phyloP scores from a whole-genome alignment of 2,329 filamentous ascomycete species.

The Colletotrichum sp. region DNA sequence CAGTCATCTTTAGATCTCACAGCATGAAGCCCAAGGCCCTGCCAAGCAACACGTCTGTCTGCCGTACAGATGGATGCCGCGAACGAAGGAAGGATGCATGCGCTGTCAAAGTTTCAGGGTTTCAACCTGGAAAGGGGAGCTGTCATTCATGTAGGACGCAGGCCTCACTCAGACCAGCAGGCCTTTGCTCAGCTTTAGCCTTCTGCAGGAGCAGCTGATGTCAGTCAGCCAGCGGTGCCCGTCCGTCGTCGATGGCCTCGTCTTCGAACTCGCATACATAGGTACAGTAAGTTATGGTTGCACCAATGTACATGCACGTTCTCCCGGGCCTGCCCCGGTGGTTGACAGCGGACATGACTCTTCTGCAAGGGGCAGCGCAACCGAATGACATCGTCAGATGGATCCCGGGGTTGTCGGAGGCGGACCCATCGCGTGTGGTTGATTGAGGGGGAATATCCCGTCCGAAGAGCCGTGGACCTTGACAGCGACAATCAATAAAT shows the following conservation, averaged over 20 bases:
- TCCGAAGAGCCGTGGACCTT: neutral
- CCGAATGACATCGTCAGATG: neutral
- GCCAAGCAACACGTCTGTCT: neutral
- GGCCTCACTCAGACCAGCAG: neutral
- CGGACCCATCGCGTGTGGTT: neutral
- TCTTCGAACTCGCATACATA: neutral
- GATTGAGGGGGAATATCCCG: neutral
- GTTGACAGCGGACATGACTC: conserved; percentile 14
- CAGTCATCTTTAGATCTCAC: neutral
- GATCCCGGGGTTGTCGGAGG: neutral
- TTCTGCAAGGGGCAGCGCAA: neutral
- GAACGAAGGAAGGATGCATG: neutral
- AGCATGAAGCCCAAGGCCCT: neutral
- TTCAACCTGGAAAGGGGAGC: neutral
- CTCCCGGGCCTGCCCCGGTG: conserved; percentile 3
- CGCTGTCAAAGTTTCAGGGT: neutral
- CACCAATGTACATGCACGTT: neutral
- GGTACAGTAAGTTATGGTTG: neutral
- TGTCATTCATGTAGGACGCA: neutral
- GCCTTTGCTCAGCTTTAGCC: neutral
- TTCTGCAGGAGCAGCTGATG: neutral
- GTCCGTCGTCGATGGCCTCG: neutral
- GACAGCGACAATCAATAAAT: neutral
- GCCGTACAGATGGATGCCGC: neutral
- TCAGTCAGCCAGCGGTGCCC: neutral